Evolutionary conservation across 2,329 filamentous ascomycete genomes (phyloP), one percentile per base, ranked within the genome.

Genomic region (Epichloe hybrida): DNA sequence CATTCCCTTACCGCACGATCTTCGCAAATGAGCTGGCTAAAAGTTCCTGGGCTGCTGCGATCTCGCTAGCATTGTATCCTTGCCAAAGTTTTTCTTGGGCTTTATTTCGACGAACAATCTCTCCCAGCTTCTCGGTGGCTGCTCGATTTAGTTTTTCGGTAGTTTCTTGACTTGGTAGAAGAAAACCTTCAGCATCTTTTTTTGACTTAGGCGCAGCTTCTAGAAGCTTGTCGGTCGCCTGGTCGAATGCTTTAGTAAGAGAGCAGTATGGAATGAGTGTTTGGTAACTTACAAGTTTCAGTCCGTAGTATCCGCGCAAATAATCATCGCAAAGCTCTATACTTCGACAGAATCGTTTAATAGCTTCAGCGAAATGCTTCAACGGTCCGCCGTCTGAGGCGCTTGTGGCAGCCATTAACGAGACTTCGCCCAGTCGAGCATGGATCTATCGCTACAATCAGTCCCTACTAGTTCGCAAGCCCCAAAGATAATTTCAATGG

Each of bases 241-340:
- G 15, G 27, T 56, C 34, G 54, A 21, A n/a, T 13, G 17, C 11
- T 17, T 59, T 31, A 57, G 46, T 37, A 15, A 15, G 21, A 9
- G 4, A 17, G 35, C n/a, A 15, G 41, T 34, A 1, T 21, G 21
- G 2, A 27, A 4, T 20, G 5, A 9, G 6, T 17, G 40, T 34
- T 13, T 43, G 37, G 11, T 20, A 12, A 61, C 77, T 61, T 67
- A 89, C 84, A 66, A 90, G 66, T 65, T 91, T 93, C 53, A 98
- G 71, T 6, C 93, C 93, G 66, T 95, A 97, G 65, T 89, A 95
- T 1, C 90, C 93, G 54, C 93, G 81, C 54, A 97, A 68, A 64
- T 96, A 97, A 63, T 89, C 83, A 59, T 96, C 87, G 62, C 93
- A 97, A 49, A 98, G 77, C 69, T 98, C 93, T 56, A 97, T 80